Conservation (phyloP, 2,329 filamentous ascomycete species). For the Aspergillus pseudonomiae region DNA sequence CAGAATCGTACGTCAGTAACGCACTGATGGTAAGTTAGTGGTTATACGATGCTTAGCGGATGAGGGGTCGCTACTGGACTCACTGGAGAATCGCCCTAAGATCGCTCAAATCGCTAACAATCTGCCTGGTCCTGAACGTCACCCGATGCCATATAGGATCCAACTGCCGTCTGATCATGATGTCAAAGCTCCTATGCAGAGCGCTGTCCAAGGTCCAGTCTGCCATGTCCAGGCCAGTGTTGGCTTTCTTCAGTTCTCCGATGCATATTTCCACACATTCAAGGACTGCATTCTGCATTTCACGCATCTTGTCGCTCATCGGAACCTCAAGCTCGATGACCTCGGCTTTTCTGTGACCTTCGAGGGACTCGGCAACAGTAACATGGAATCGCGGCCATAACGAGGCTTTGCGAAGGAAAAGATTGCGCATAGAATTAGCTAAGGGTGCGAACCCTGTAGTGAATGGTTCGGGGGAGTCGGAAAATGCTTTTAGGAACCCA, state of each 20-base stretch:
- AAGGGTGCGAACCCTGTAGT: constrained; percentile 85
- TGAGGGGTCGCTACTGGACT: background rate
- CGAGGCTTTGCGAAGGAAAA: constrained; percentile 86
- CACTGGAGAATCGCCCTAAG: constrained; percentile 80
- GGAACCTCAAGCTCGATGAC: constrained; percentile 95
- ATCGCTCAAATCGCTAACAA: constrained; percentile 84
- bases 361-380: constrained; percentile 82
- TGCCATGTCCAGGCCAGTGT: constrained; percentile 88
- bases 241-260: constrained; percentile 87
- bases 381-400: constrained; percentile 94
- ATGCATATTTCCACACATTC: constrained; percentile 97
- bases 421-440: constrained; percentile 84
- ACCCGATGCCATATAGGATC: constrained; percentile 97
- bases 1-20: constrained; percentile 82
- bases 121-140: constrained; percentile 92
- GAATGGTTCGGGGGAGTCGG: constrained; percentile 89
- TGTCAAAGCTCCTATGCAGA: constrained; percentile 87
- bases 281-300: constrained; percentile 91
- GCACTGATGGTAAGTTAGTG: constrained; percentile 44
- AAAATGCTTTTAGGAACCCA: constrained; percentile 95
- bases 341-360: constrained; percentile 90
- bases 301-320: constrained; percentile 91
- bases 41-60: background rate
- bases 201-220: constrained; percentile 97
- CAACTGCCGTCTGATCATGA: constrained; percentile 82